phyloP scores from a whole-genome alignment of 75 land plant genomes.

The Chamaecyparis obtusa region DNA sequence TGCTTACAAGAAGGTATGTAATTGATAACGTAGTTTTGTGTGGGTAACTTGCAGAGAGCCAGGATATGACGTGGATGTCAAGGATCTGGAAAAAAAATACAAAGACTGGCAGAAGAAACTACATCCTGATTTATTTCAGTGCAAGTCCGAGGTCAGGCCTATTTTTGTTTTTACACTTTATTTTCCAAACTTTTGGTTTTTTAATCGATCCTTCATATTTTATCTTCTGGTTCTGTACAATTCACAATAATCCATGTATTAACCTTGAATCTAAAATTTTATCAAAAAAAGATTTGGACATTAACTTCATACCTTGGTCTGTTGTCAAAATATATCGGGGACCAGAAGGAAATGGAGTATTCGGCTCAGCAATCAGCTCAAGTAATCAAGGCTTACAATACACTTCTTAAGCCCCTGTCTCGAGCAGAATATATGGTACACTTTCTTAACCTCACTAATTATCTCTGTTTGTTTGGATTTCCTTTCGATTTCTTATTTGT shows the following conservation, averaged over 20 bases:
- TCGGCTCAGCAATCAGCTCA: constrained; percentile 86
- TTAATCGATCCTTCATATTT: neutral
- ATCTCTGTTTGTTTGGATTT: neutral
- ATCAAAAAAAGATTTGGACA: neutral
- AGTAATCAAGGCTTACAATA: constrained; percentile 80
- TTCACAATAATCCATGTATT: neutral
- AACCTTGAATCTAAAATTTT: neutral
- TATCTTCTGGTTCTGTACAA: neutral
- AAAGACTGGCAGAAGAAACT: constrained; percentile 88
- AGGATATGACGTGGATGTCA: constrained; percentile 45
- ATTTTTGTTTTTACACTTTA: neutral
- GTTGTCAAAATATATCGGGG: constrained; percentile 1
- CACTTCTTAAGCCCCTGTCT: constrained; percentile 63
- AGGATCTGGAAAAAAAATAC: constrained; percentile 65
- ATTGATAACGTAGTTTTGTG: neutral
- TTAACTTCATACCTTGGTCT: neutral
- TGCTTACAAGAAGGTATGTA: neutral
- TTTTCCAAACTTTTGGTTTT: neutral
- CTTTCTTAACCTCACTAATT: neutral
- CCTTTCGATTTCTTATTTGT: neutral
- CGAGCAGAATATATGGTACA: constrained; percentile 81
- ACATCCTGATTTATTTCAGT: constrained; percentile 87
- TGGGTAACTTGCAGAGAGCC: constrained; percentile 41
- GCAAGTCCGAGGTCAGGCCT: constrained; percentile 69
- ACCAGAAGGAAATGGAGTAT: constrained; percentile 66